Conservation (phyloP, 179 eudicot species). For the Camellia oleifera region DNA sequence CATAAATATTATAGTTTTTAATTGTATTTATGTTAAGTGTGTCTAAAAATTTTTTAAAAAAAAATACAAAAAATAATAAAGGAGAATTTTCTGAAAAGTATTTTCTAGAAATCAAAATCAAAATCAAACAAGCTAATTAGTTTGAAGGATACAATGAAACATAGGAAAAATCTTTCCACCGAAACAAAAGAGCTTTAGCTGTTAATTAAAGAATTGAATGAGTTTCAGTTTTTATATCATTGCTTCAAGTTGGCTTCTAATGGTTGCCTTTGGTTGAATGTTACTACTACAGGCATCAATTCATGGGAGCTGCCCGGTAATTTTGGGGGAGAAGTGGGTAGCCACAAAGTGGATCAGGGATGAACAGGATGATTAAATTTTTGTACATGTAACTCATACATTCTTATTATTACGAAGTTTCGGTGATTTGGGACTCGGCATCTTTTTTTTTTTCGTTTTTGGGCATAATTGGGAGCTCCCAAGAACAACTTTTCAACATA, state of each 20-base stretch:
- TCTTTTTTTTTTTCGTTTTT: not conserved
- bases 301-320: constrained; percentile 85
- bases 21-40: too few relatives aligned
- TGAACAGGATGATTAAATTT: constrained; percentile 39
- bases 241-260: constrained; percentile 2
- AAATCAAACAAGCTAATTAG: too few relatives aligned
- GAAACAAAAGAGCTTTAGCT: too few relatives aligned
- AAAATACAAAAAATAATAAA: too few relatives aligned
- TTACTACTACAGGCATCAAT: constrained; percentile 51
- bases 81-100: too few relatives aligned
- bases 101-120: too few relatives aligned
- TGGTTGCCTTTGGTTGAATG: constrained; percentile 1
- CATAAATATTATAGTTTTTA: too few relatives aligned
- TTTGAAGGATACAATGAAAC: too few relatives aligned
- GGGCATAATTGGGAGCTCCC: not conserved
- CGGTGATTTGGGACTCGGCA: not conserved
- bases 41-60: too few relatives aligned
- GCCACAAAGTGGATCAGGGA: constrained; percentile 83
- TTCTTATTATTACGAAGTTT: not conserved
- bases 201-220: not conserved
- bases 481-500: too few relatives aligned
- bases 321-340: constrained; percentile 83
- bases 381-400: not conserved
- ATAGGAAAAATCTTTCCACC: too few relatives aligned
- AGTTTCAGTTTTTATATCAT: not conserved